Conservation (phyloP, 2,329 filamentous ascomycete species). For the Beauveria medogensis region DNA sequence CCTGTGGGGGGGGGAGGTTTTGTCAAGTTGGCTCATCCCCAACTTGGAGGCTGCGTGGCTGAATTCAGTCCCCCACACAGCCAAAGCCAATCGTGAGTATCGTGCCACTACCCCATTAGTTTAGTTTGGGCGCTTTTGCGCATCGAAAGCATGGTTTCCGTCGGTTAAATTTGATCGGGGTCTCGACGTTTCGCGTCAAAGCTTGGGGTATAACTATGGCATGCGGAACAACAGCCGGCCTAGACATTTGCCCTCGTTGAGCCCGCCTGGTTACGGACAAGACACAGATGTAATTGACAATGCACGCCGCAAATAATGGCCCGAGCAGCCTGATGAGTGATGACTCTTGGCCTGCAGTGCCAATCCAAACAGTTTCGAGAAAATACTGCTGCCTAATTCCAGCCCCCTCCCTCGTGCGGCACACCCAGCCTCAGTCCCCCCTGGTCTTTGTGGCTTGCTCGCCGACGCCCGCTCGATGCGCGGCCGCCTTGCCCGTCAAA, state of each 20-base stretch:
- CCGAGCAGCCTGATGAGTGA: too few species aligned
- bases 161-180: too few species aligned
- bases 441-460: background rate
- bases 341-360: background rate
- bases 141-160: too few species aligned
- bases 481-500: background rate
- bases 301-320: background rate
- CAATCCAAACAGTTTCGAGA: background rate
- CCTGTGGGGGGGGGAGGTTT: background rate
- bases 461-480: background rate
- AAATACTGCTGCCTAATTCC: constrained; percentile 4
- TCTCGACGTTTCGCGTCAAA: too few species aligned
- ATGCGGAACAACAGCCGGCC: too few species aligned
- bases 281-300: background rate
- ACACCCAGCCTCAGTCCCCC: background rate
- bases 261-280: too few species aligned
- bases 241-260: too few species aligned
- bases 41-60: background rate
- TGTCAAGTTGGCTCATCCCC: background rate
- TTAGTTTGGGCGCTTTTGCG: too few species aligned
- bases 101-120: too few species aligned
- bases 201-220: too few species aligned
- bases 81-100: background rate
- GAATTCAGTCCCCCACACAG: background rate
- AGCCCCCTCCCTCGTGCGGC: constrained; percentile 5